Evolutionary conservation across 768 basidiomycete genomes (phyloP).

Genomic region (Baorangia bicolor): DNA sequence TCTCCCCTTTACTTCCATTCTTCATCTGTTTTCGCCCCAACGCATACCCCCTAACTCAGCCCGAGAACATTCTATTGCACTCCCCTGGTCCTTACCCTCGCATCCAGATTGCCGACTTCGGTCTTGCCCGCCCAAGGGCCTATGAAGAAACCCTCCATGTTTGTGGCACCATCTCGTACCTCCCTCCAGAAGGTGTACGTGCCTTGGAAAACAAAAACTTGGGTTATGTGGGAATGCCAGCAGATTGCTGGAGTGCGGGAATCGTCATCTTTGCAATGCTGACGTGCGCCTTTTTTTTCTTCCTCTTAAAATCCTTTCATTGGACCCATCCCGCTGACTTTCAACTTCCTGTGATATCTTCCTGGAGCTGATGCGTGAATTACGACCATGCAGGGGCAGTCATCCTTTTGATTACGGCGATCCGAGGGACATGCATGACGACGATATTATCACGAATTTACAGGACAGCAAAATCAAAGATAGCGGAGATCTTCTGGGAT

Average conservation of each 20-base stretch:
- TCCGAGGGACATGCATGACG: constrained; percentile 13
- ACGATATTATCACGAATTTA: constrained; percentile 1
- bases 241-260: constrained; percentile 88
- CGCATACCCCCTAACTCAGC: constrained; percentile 39
- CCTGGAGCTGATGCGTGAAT: constrained; percentile 8
- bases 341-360: not conserved
- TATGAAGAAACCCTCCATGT: constrained; percentile 84
- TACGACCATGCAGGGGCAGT: constrained; percentile 48
- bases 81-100: constrained; percentile 84
- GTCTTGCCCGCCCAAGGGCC: constrained; percentile 74
- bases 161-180: constrained; percentile 83
- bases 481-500: constrained; percentile 30
- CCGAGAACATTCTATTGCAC: constrained; percentile 80
- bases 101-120: constrained; percentile 84
- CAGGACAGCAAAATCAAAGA: constrained; percentile 32
- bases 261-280: constrained; percentile 83
- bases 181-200: constrained; percentile 82
- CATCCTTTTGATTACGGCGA: constrained; percentile 76
- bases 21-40: not conserved
- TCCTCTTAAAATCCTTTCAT: not conserved
- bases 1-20: not conserved
- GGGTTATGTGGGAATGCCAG: constrained; percentile 79
- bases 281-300: constrained; percentile 50
- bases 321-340: not conserved
- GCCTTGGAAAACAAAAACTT: constrained; percentile 74